phyloP scores from a whole-genome alignment of 1,284 basidiomycete genomes.

The Exobasidium cylindrosporum region DNA sequence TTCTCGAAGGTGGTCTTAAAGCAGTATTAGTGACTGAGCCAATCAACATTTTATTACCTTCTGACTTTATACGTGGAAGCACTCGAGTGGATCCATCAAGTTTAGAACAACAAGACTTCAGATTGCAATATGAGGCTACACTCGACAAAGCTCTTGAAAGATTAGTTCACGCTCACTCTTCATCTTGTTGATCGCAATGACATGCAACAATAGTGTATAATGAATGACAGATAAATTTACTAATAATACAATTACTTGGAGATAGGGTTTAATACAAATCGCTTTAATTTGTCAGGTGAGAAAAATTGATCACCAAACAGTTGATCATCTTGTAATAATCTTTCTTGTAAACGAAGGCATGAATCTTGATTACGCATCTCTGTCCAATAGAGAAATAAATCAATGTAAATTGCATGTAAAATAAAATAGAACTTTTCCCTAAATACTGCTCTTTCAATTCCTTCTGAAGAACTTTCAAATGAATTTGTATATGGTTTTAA shows the following conservation, averaged over 20 bases:
- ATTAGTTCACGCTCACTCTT: no score
- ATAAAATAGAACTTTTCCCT: neutral
- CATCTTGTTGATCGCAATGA: no score
- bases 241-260: no score
- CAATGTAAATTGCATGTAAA: neutral
- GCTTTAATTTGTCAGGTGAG: no score
- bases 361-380: neutral
- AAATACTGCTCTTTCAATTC: no score
- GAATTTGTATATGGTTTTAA: slow-evolving; percentile 1
- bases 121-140: neutral
- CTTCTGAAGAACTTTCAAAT: no score
- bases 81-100: neutral
- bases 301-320: neutral
- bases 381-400: slow-evolving; percentile 2
- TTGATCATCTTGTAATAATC: slow-evolving; percentile 1
- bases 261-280: no score
- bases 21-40: neutral
- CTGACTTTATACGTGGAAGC: neutral
- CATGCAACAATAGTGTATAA: no score
- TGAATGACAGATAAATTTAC: no score
- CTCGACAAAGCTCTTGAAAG: neutral
- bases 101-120: neutral
- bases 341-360: neutral
- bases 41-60: neutral
- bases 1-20: neutral